phyloP scores from a whole-genome alignment of 2,329 filamentous ascomycete species.

The Sporothrix mexicana region DNA sequence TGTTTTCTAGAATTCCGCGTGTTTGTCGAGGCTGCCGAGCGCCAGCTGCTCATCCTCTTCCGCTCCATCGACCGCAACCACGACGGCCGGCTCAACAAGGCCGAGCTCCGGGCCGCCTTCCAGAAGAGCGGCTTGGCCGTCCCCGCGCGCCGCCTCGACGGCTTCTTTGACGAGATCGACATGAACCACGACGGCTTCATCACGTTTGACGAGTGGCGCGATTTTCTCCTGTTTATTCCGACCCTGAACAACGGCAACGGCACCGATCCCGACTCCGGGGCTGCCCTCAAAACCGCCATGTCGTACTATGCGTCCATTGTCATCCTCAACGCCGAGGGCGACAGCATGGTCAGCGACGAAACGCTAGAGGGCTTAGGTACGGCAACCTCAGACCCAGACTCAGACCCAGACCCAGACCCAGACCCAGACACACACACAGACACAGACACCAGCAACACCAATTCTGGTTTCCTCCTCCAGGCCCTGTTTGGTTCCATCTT shows the following conservation, averaged over 20 bases:
- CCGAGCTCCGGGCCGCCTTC: conserved; percentile 82
- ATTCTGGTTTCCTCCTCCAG: conserved; percentile 66
- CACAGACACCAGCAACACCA: too few species aligned
- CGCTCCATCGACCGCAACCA: conserved; percentile 82
- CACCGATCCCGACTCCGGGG: conserved; percentile 46
- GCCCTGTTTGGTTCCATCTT: conserved; percentile 78
- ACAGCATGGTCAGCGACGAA: conserved; percentile 90
- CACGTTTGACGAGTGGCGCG: conserved; percentile 93
- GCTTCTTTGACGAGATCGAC: conserved; percentile 91
- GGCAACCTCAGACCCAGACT: conserved; percentile 45
- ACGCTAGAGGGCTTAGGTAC: conserved; percentile 94
- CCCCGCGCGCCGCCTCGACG: conserved; percentile 74
- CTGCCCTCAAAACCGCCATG: conserved; percentile 77
- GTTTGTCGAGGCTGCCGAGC: conserved; percentile 88
- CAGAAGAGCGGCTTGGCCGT: conserved; percentile 77
- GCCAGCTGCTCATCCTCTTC: conserved; percentile 81
- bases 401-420: too few species aligned
- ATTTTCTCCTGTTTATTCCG: conserved; percentile 92
- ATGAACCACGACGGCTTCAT: conserved; percentile 86
- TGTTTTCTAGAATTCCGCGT: conserved; percentile 74
- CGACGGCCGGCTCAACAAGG: conserved; percentile 84
- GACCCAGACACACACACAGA: too few species aligned
- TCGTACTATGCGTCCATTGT: conserved; percentile 91
- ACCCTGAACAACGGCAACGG: conserved; percentile 58
- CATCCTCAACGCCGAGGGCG: conserved; percentile 89